Conservation (phyloP, 805 yeast species). For the Priceomyces haplophilus region DNA sequence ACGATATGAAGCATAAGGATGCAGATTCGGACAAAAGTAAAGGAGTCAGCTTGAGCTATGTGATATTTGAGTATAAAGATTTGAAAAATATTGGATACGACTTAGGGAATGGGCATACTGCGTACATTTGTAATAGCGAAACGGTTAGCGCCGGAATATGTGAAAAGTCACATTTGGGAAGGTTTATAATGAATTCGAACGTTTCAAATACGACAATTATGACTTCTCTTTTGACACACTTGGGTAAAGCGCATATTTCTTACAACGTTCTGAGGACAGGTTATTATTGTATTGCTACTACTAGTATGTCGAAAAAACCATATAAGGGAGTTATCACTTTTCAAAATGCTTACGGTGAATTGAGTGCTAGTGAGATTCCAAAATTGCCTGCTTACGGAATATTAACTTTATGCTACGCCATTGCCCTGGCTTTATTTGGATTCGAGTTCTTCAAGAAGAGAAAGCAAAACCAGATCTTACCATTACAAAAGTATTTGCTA, state of each 20-base stretch:
- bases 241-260: slow-evolving; percentile 58
- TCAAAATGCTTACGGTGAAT: slow-evolving; percentile 87
- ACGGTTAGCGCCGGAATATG: slow-evolving; percentile 61
- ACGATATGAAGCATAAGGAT: slow-evolving; percentile 17
- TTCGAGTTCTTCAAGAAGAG: slow-evolving; percentile 84
- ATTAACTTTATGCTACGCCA: slow-evolving; percentile 77
- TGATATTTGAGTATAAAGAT: slow-evolving; percentile 84
- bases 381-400: slow-evolving; percentile 86
- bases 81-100: slow-evolving; percentile 60
- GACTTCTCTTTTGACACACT: slow-evolving; percentile 51
- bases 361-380: slow-evolving; percentile 88
- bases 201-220: slow-evolving; percentile 51
- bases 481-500: slow-evolving; percentile 86
- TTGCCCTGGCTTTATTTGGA: slow-evolving; percentile 76
- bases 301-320: slow-evolving; percentile 36
- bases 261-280: slow-evolving; percentile 77
- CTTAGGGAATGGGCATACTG: slow-evolving; percentile 31
- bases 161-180: slow-evolving; percentile 49
- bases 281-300: slow-evolving; percentile 85
- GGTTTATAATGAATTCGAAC: slow-evolving; percentile 55
- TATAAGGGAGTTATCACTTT: slow-evolving; percentile 73
- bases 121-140: slow-evolving; percentile 70
- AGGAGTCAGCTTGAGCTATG: slow-evolving; percentile 54
- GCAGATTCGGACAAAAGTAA: slow-evolving; percentile 11
- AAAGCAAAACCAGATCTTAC: slow-evolving; percentile 68